Evolutionary conservation across 441 rosid species (phyloP), one percentile per base, ranked within the genome.

Genomic region (Gossypium davidsonii): DNA sequence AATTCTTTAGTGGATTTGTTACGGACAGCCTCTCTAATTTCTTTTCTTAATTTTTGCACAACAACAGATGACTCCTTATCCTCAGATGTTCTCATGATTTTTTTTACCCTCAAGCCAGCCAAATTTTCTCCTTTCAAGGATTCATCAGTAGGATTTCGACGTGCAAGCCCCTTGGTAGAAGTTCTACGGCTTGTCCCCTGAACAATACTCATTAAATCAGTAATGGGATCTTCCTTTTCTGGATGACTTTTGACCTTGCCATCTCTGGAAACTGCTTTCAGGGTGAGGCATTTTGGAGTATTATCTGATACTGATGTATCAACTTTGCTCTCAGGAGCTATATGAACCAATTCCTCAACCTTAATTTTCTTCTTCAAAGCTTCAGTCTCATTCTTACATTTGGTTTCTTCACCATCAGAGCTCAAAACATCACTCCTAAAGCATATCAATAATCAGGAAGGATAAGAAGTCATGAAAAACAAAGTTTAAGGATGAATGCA

Each of bases 21-120:
- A 73, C 82, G 89, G 72, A 93, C 93, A 60, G 93, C 97, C 76
- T 93, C 98, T 80, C 97, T 88, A 78, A 96, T 96, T 83, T 91
- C 96, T 79, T 90, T 81, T 82, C 97, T 90, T 74, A 96, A 88
- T 70, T 88, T 86, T 83, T 93, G 91, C 83, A 93, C 97, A 60
- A 80, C 78, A 69, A 68, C 78, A 60, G 93, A 81, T 71, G 97
- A 88, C 73, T 96, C 97, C 73, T 86, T 83, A 76, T 87, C 93
- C 59, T 88, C 91, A 20, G 79, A 74, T 37, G 82, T 58, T 73
- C 91, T 90, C 91, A 91, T 86, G 74, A 96, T 91, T 88, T 90
- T 96, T 80, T 96, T 96, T 39, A 96, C 95, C 81, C 99, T 86
- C 88, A 96, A 78, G 75, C 97, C 90, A 63, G 85, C 85, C 55